Conservation (phyloP, 1,284 basidiomycete species). For the Chalciporus sp. region DNA sequence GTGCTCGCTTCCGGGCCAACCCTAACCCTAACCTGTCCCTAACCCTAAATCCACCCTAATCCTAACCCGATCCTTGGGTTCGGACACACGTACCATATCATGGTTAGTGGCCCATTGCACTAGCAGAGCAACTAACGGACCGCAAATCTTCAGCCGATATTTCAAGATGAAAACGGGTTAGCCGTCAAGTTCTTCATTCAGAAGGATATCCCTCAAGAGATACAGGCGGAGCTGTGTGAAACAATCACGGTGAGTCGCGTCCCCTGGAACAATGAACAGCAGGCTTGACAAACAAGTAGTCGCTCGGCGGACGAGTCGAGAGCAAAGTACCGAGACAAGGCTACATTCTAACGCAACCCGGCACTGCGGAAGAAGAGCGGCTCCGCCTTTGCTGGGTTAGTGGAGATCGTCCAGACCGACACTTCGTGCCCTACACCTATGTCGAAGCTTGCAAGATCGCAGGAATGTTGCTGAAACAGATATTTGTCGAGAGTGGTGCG, state of each 20-base stretch:
- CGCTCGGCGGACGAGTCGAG: constrained; percentile 73
- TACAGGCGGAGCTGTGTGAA: constrained; percentile 68
- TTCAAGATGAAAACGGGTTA: constrained; percentile 63
- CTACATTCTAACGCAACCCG: constrained; percentile 68
- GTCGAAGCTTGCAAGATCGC: constrained; percentile 78
- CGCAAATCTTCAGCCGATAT: constrained; percentile 51
- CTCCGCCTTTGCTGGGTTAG: constrained; percentile 69
- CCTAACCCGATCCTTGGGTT: constrained; percentile 39
- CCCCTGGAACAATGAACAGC: constrained; percentile 1
- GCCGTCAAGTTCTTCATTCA: constrained; percentile 81
- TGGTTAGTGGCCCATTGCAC: constrained; percentile 24
- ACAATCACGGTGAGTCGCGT: constrained; percentile 56
- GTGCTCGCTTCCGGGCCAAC: neutral
- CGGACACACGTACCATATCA: constrained; percentile 13
- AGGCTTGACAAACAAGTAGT: constrained; percentile 39
- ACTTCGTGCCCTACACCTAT: constrained; percentile 77
- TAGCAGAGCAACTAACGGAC: neutral
- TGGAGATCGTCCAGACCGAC: constrained; percentile 65
- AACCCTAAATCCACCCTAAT: constrained; percentile 10
- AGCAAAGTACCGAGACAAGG: constrained; percentile 74
- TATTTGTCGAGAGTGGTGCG: constrained; percentile 63
- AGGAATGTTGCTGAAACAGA: constrained; percentile 68
- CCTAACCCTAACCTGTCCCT: constrained; percentile 26
- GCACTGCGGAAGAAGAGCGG: constrained; percentile 68
- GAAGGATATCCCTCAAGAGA: constrained; percentile 68